Base-by-base conservation (phyloP, 2,329 filamentous ascomycete genomes). In the Calonectria ilicicola region DNA sequence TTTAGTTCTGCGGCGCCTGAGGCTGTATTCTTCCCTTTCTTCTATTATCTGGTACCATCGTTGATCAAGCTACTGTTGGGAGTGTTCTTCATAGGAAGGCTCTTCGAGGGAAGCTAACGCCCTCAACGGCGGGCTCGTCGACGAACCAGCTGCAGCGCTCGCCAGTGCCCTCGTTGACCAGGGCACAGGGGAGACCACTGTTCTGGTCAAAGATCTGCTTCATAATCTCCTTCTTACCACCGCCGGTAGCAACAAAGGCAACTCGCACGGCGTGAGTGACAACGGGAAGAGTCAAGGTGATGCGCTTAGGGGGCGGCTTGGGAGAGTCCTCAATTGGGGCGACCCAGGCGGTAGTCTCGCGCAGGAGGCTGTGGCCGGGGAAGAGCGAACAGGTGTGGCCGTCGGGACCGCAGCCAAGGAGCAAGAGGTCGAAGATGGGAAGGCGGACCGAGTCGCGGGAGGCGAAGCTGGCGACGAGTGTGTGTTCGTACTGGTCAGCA, bases 361-460 rank as follows among this genome's bases (percentile, higher is more conserved):
- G 92, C 77, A 98, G 90, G 67, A 98, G 90, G 71, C 93, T 91
- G 82, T 98, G 96, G 68, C 93, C 93, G 6, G 97, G 97, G 88
- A 99, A 99, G 65, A 99, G 88, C 79, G 94, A 97, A 92, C 97
- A 98, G 40, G 97, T 98, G 87, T 99, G 97, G 65, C 97, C 97
- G 84, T 98, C 97, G 17, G 97, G 96, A 0, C 97, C 97, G 83
- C 95, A 98, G 80, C 97, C 97, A 49, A 99, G 92, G 49, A 99
- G 91, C 68, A 99, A 89, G 66, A 99, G 91, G 83, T 99, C 97
- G 84, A 98, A 99, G 81, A 98, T 94, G 78, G 97, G 97, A 56
- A 98, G 89, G 85, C 95, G 96, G 83, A 99, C 96, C 75, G 94
- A 97, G 86, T 99, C 97, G 82, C 96, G 93, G 76, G 93, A 93